Evolutionary conservation across 73 alveolate species (phyloP).

Genomic region (Paramecium pentaurelia): DNA sequence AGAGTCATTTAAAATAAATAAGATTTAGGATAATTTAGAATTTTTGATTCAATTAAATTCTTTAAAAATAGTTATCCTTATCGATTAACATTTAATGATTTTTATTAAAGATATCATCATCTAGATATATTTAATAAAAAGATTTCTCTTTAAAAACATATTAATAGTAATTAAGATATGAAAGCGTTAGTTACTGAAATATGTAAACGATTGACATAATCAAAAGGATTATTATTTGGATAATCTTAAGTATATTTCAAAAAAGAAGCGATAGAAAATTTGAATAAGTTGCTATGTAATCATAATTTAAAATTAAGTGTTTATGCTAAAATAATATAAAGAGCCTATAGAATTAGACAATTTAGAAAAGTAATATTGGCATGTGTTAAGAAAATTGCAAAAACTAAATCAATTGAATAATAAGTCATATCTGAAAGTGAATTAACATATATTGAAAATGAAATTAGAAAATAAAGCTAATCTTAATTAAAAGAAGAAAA

Average conservation of each 20-base stretch:
- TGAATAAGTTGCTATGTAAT: neutral
- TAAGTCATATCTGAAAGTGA: neutral
- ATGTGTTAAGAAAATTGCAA: neutral
- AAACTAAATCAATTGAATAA: neutral
- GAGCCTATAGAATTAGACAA: neutral
- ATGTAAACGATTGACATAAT: neutral
- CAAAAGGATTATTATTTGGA: neutral
- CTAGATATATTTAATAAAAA: neutral
- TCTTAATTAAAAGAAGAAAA: neutral
- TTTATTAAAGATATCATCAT: neutral
- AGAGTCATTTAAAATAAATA: neutral
- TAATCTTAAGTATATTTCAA: neutral
- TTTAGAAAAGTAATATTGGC: neutral
- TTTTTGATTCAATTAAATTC: neutral
- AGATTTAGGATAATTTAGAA: neutral
- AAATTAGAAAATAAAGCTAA: neutral
- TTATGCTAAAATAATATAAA: neutral
- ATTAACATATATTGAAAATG: neutral
- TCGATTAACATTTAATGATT: neutral
- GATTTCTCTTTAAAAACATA: neutral
- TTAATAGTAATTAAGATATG: slow-evolving; percentile 3
- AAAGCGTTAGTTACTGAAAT: neutral
- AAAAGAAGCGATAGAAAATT: neutral
- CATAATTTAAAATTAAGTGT: neutral
- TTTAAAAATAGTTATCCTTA: neutral